Conservation (phyloP, 2,329 filamentous ascomycete genomes). For the Ceratocystis destructans region DNA sequence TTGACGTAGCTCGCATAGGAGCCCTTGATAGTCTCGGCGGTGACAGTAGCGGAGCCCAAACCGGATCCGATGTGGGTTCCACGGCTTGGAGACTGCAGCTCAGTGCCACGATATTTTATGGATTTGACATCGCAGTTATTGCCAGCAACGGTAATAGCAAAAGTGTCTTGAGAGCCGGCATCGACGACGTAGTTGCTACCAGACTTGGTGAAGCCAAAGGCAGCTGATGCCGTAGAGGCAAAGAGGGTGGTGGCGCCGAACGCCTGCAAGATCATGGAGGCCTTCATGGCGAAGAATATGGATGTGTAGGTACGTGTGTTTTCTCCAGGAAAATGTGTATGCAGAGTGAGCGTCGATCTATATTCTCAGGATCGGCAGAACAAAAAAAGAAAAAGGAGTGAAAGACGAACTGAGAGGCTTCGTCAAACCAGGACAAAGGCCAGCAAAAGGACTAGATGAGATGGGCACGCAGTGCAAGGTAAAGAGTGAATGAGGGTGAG, state of each 20-base stretch:
- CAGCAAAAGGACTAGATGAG: not conserved
- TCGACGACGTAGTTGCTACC: slow-evolving; percentile 34
- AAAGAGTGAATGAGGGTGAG: slow-evolving; percentile 4
- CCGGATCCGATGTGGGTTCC: slow-evolving; percentile 46
- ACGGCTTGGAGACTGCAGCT: slow-evolving; percentile 41
- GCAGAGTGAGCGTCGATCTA: not conserved
- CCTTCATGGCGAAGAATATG: slow-evolving; percentile 11
- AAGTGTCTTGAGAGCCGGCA: slow-evolving; percentile 34
- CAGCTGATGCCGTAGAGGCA: slow-evolving; percentile 26
- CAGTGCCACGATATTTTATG: slow-evolving; percentile 43
- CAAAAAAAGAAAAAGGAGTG: not conserved
- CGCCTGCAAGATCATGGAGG: slow-evolving; percentile 8
- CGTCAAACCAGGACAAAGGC: slow-evolving; percentile 17
- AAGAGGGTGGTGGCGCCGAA: slow-evolving; percentile 16
- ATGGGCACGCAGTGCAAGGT: not conserved
- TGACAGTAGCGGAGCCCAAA: slow-evolving; percentile 44
- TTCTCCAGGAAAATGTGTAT: slow-evolving; percentile 11
- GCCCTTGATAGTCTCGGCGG: slow-evolving; percentile 29
- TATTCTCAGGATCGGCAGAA: not conserved
- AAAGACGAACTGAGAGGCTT: slow-evolving; percentile 15
- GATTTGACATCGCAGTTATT: slow-evolving; percentile 50
- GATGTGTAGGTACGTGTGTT: not conserved
- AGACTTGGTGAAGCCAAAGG: slow-evolving; percentile 32
- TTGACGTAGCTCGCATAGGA: slow-evolving; percentile 38
- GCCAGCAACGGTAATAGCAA: slow-evolving; percentile 38